Evolutionary conservation across 495 filamentous ascomycete species (phyloP).

Genomic region (Cercophora sp.): DNA sequence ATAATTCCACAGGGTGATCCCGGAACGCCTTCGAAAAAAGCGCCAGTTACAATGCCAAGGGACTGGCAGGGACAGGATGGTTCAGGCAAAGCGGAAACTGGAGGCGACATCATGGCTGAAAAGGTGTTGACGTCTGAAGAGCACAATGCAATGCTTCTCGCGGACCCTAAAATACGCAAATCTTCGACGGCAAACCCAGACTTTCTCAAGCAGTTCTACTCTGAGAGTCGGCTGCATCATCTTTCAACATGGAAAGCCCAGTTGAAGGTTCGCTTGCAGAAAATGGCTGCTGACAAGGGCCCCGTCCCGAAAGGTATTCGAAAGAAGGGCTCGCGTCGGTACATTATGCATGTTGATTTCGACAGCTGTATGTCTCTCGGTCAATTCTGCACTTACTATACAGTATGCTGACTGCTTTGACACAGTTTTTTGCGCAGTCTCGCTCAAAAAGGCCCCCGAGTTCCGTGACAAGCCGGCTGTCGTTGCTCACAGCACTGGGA

Average conservation of each 20-base stretch:
- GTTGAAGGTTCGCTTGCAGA: conserved; percentile 80
- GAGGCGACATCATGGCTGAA: neutral
- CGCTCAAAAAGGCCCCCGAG: conserved; percentile 70
- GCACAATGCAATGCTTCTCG: conserved; percentile 77
- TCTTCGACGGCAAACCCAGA: conserved; percentile 85
- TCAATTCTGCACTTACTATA: no score
- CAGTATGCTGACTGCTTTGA: no score
- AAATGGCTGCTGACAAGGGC: conserved; percentile 60
- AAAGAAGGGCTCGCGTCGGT: conserved; percentile 61
- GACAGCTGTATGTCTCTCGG: conserved; percentile 62
- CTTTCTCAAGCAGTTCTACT: conserved; percentile 90
- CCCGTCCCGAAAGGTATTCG: conserved; percentile 33
- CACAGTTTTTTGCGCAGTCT: conserved; percentile 87
- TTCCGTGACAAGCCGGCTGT: conserved; percentile 78
- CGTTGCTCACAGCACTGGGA: conserved; percentile 80
- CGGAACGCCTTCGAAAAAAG: neutral
- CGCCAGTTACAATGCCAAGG: neutral
- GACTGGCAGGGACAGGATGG: neutral
- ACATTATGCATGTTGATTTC: conserved; percentile 94
- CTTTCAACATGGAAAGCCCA: conserved; percentile 94
- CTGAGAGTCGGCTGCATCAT: conserved; percentile 89
- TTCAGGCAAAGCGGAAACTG: conserved; percentile 18
- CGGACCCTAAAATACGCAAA: conserved; percentile 77
- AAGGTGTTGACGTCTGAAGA: conserved; percentile 74
- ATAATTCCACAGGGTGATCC: neutral